Base-by-base conservation (phyloP, 2,329 filamentous ascomycete species). In the Cladophialophora bantiana region DNA sequence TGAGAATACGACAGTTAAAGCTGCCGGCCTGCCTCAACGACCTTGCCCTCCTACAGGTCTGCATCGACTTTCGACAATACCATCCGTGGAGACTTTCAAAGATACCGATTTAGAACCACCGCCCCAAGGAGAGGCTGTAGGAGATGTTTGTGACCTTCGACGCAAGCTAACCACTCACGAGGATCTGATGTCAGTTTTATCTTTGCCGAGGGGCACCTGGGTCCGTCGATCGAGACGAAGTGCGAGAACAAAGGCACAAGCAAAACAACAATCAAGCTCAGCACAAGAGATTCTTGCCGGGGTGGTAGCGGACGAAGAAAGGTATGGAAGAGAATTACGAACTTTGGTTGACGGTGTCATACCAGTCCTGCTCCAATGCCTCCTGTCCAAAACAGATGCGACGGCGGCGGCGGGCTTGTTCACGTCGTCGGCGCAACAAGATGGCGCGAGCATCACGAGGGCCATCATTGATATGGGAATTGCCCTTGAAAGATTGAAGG, bases 391-490 rank as follows among this genome's bases (percentile, higher is more conserved):
- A 67, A 88, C 88, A 1, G 86, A 89, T 69, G 86, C 86, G 6
- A 85, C 85, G 13, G 83, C 88, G 56, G 85, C 87, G 2, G 85
- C 87, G 20, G 88, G 89, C 4, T 81, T 94, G 2, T 93, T 94
- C 74, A 86, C 86, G 18, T 83, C 85, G 9, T 83, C 84, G 18
- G 74, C 80, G 13, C 80, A 81, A 13, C 80, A 83, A 55, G 86
- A 87, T 71, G 84, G 91, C 65, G 78, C 84, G 68, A 86, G 85
- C 73, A 84, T 94, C 70, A 93, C 92, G 13, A 92, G 93, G 77
- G 91, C 94, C 0, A 96, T 99, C 62, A 89, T 98, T 52, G 89
- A 93, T 73, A 98, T 99, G 94, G 95, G 95, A 7, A 86, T 97
- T 64, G 89, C 90, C 3, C 84, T 99, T 4, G 94, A 98, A 78